Conservation (phyloP, 768 basidiomycete species). For the Trametes cingulata region DNA sequence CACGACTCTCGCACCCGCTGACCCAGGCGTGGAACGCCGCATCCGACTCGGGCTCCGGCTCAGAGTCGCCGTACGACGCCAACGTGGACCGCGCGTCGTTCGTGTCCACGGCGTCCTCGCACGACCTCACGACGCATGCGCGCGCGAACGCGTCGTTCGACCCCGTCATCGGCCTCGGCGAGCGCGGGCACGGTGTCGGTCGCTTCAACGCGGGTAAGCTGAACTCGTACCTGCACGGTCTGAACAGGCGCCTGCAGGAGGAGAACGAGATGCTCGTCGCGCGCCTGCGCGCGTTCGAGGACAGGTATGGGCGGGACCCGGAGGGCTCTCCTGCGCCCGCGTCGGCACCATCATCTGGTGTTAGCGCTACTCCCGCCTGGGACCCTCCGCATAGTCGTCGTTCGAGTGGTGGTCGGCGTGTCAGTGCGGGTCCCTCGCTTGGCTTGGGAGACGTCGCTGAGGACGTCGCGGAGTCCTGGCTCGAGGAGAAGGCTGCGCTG, state of each 20-base stretch:
- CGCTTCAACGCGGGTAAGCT: conserved; percentile 85
- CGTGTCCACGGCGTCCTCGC: conserved; percentile 82
- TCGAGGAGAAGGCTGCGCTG: conserved; percentile 66
- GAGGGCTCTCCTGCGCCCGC: conserved; percentile 1
- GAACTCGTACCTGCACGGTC: conserved; percentile 81
- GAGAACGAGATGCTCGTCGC: conserved; percentile 74
- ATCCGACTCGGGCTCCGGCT: conserved; percentile 27
- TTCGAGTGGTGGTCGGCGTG: conserved; percentile 42
- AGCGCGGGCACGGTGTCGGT: conserved; percentile 65
- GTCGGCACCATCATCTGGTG: not conserved
- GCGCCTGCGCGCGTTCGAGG: conserved; percentile 55
- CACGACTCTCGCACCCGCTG: conserved; percentile 65
- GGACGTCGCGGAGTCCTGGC: conserved; percentile 65
- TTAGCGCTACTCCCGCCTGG: conserved; percentile 17
- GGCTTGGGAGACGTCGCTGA: conserved; percentile 63
- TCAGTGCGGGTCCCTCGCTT: conserved; percentile 52
- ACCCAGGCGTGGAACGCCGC: conserved; percentile 45
- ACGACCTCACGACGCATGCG: conserved; percentile 78
- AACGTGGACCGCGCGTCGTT: conserved; percentile 63
- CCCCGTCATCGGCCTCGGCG: conserved; percentile 73
- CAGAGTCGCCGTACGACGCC: conserved; percentile 45
- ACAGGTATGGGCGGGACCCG: conserved; percentile 33
- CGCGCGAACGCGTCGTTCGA: conserved; percentile 90
- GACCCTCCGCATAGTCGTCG: conserved; percentile 39
- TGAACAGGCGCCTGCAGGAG: conserved; percentile 81